Conservation (phyloP, 2,329 filamentous ascomycete species). For the Pseudogymnoascus sp. region DNA sequence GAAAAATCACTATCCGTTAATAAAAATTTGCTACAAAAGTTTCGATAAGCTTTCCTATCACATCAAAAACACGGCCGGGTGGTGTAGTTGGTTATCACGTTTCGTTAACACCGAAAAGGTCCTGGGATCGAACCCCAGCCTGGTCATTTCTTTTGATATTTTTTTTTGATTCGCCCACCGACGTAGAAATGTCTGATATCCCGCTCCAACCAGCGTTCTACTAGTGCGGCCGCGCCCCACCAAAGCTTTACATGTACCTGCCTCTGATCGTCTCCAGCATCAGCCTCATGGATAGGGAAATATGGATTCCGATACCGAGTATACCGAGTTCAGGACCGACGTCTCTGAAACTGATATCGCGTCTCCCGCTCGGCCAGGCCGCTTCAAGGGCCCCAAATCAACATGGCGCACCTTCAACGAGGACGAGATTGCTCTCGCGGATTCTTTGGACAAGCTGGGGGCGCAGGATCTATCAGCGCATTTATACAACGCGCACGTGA, state of each 20-base stretch:
- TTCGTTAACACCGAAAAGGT: too few species aligned
- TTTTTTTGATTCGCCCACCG: not conserved
- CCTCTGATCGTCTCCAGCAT: not conserved
- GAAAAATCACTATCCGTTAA: not conserved
- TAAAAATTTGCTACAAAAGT: not conserved
- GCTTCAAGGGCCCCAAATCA: constrained; percentile 56
- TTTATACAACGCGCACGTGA: constrained; percentile 66
- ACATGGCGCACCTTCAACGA: constrained; percentile 59
- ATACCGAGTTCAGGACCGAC: not conserved
- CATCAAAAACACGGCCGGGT: not conserved
- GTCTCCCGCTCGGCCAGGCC: constrained; percentile 50
- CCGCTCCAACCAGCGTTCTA: not conserved
- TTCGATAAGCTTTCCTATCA: not conserved
- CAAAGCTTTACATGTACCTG: not conserved
- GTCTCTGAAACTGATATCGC: constrained; percentile 5
- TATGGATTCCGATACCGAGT: constrained; percentile 1
- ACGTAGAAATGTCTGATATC: not conserved
- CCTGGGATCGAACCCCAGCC: constrained; percentile 5
- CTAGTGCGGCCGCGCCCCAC: constrained; percentile 1
- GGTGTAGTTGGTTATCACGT: constrained; percentile 6
- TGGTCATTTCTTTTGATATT: constrained; percentile 1
- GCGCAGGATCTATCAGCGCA: constrained; percentile 65
- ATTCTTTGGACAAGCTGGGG: constrained; percentile 53
- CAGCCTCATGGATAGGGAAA: not conserved
- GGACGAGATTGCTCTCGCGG: constrained; percentile 53